phyloP scores from a whole-genome alignment of 305 asterid genomes.

The Nicotiana rustica region DNA sequence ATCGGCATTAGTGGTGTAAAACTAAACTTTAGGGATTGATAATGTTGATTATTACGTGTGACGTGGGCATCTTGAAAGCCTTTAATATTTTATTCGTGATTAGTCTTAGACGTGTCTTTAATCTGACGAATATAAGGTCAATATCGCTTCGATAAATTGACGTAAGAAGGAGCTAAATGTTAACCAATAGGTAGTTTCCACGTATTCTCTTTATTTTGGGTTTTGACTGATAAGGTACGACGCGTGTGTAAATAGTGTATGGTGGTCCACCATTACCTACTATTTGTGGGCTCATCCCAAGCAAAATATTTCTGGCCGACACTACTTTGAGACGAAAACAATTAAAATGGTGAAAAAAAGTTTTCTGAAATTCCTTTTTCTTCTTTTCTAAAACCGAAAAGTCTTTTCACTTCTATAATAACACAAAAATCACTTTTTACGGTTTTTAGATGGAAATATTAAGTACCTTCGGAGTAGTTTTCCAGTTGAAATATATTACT shows the following conservation, averaged over 20 bases:
- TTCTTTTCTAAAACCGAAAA: not conserved
- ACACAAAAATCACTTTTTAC: not conserved
- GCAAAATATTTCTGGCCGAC: slow-evolving; percentile 29
- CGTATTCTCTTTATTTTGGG: not conserved
- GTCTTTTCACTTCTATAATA: not conserved
- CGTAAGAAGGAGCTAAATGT: not conserved
- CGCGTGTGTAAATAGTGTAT: not conserved
- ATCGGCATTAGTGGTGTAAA: too few species aligned
- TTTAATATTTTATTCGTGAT: not conserved
- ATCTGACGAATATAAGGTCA: not conserved
- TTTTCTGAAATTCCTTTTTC: too few species aligned
- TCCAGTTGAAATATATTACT: too few species aligned
- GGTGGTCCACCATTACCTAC: not conserved
- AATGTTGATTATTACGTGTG: slow-evolving; percentile 23
- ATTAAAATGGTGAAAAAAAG: not conserved
- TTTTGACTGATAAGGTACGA: not conserved
- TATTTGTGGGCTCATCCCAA: not conserved
- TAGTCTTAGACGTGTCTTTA: not conserved
- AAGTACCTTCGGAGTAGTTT: not conserved
- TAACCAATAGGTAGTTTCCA: not conserved
- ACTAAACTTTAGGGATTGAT: not conserved
- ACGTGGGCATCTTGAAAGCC: slow-evolving; percentile 13
- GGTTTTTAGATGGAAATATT: not conserved
- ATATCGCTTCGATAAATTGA: not conserved
- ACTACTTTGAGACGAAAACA: not conserved